Conservation (phyloP, 2,329 filamentous ascomycete species). For the Coniochaeta sp. region DNA sequence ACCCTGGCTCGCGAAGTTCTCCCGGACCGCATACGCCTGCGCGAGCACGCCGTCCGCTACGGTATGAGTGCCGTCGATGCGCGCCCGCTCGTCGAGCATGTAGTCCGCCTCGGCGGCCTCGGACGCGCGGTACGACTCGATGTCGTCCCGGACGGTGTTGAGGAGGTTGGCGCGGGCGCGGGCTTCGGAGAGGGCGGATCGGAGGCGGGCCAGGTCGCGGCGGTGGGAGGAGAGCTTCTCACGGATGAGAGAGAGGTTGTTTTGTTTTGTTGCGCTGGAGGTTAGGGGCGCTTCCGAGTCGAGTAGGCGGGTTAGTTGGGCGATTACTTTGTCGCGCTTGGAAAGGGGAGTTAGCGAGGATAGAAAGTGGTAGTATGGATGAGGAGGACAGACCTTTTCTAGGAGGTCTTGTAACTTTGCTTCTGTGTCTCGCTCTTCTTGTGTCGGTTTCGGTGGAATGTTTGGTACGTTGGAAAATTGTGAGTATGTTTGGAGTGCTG, state of each 20-base stretch:
- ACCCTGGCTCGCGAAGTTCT: slow-evolving; percentile 79
- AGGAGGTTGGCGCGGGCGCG: slow-evolving; percentile 87
- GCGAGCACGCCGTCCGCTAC: slow-evolving; percentile 86
- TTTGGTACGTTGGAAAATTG: slow-evolving; percentile 78
- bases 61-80: slow-evolving; percentile 83
- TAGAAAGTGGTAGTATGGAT: neutral
- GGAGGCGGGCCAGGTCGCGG: slow-evolving; percentile 71
- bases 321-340: slow-evolving; percentile 76
- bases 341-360: slow-evolving; percentile 7
- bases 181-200: slow-evolving; percentile 63
- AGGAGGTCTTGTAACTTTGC: slow-evolving; percentile 76
- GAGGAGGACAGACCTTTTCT: slow-evolving; percentile 54
- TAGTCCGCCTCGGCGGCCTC: slow-evolving; percentile 87
- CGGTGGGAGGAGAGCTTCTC: slow-evolving; percentile 85
- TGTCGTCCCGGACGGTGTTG: slow-evolving; percentile 84
- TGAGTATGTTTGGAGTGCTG: slow-evolving; percentile 76
- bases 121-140: slow-evolving; percentile 80
- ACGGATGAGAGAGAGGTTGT: slow-evolving; percentile 84
- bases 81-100: slow-evolving; percentile 83
- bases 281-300: slow-evolving; percentile 85
- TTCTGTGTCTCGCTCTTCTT: slow-evolving; percentile 77
- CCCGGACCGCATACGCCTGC: slow-evolving; percentile 94
- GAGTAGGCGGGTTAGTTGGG: slow-evolving; percentile 78
- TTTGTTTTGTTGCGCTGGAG: slow-evolving; percentile 91
- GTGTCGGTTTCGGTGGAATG: slow-evolving; percentile 73